Evolutionary conservation across 305 asterid genomes (phyloP).

Genomic region (Solanum hybrid): DNA sequence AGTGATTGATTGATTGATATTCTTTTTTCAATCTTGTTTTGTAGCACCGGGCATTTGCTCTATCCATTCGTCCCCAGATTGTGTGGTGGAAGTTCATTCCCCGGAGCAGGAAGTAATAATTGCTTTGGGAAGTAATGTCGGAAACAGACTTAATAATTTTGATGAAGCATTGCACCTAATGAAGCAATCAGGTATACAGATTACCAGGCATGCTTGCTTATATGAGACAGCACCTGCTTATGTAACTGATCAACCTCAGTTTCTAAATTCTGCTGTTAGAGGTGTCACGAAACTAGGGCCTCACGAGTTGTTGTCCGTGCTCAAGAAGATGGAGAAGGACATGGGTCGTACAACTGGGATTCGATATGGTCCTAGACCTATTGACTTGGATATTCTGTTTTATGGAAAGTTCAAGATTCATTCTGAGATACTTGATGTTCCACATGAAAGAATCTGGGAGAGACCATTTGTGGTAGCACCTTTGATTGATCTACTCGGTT

Average conservation of each 20-base stretch:
- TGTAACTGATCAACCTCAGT: slow-evolving; percentile 86
- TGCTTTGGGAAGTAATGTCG: slow-evolving; percentile 94
- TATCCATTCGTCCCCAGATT: slow-evolving; percentile 36
- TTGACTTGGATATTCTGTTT: slow-evolving; percentile 83
- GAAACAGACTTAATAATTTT: slow-evolving; percentile 62
- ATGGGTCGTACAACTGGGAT: slow-evolving; percentile 88
- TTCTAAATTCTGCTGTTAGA: slow-evolving; percentile 86
- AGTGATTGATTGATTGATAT: background rate
- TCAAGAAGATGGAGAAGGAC: slow-evolving; percentile 81
- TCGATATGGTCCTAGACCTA: slow-evolving; percentile 92
- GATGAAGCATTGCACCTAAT: slow-evolving; percentile 70
- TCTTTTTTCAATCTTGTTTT: background rate
- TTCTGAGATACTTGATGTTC: slow-evolving; percentile 57
- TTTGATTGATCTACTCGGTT: slow-evolving; percentile 64
- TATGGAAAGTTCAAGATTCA: slow-evolving; percentile 57
- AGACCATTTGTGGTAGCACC: slow-evolving; percentile 96
- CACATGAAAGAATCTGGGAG: slow-evolving; percentile 91
- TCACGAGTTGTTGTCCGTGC: slow-evolving; percentile 32
- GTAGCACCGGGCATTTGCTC: slow-evolving; percentile 28
- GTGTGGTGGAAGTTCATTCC: slow-evolving; percentile 53
- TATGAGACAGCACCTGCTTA: slow-evolving; percentile 90
- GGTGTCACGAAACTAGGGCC: slow-evolving; percentile 70
- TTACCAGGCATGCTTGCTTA: slow-evolving; percentile 66
- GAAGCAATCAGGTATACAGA: slow-evolving; percentile 68
- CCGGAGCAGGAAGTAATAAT: slow-evolving; percentile 76